Evolutionary conservation across 2,329 filamentous ascomycete species (phyloP).

Genomic region (Hymenoscyphus fructigenus): DNA sequence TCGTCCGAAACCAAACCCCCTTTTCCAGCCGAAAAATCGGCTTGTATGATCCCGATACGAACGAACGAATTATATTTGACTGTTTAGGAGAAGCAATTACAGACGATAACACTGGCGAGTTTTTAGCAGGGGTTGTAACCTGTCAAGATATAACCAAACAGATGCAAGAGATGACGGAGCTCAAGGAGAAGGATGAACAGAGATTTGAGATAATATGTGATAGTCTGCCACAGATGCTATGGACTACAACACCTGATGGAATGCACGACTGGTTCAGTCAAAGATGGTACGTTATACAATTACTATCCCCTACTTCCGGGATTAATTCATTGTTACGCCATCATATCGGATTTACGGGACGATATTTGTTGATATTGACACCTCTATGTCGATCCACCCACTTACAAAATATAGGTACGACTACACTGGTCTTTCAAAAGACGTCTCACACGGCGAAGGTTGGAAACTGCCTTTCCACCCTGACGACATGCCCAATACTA

Average conservation of each 20-base stretch:
- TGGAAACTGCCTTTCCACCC: conserved; percentile 68
- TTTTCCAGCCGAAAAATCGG: conserved; percentile 62
- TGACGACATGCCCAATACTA: conserved; percentile 62
- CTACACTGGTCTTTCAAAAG: conserved; percentile 68
- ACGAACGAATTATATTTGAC: conserved; percentile 59
- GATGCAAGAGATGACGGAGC: conserved; percentile 65
- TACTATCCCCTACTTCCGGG: background rate
- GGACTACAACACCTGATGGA: conserved; percentile 69
- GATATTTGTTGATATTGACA: background rate
- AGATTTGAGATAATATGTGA: conserved; percentile 76
- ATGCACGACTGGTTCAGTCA: conserved; percentile 71
- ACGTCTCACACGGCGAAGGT: conserved; percentile 60
- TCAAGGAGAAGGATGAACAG: conserved; percentile 69
- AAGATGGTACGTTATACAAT: conserved; percentile 51
- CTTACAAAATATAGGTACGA: conserved; percentile 47
- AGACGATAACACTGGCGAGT: conserved; percentile 67
- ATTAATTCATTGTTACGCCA: background rate
- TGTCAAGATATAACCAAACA: conserved; percentile 72
- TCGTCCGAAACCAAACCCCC: conserved; percentile 60
- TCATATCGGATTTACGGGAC: background rate
- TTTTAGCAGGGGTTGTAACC: conserved; percentile 70
- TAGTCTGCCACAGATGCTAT: conserved; percentile 69
- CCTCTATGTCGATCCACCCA: background rate
- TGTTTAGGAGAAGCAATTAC: conserved; percentile 65
- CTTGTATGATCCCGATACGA: conserved; percentile 55